phyloP scores from a whole-genome alignment of 805 yeast species.

The Spathaspora boniae region DNA sequence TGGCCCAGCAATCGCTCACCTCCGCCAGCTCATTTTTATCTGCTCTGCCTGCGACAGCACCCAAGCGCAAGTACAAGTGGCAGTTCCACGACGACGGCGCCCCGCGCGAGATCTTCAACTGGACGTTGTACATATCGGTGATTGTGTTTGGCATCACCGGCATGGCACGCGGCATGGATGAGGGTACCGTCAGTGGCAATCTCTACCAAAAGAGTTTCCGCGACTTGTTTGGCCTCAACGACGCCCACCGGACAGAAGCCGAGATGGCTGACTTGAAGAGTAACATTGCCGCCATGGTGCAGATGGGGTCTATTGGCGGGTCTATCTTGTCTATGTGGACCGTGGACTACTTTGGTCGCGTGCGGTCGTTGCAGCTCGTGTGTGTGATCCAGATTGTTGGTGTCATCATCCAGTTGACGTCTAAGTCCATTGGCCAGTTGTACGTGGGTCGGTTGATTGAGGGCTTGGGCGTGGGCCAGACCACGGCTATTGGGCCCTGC shows the following conservation, averaged over 20 bases:
- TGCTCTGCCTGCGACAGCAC: too few species aligned
- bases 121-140: slow-evolving; percentile 42
- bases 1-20: too few species aligned
- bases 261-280: slow-evolving; percentile 46
- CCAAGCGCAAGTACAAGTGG: slow-evolving; percentile 5
- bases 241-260: slow-evolving; percentile 27
- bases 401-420: slow-evolving; percentile 47
- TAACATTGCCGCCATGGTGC: slow-evolving; percentile 58
- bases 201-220: slow-evolving; percentile 43
- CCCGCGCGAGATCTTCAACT: slow-evolving; percentile 47
- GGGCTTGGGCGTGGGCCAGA: slow-evolving; percentile 56
- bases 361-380: slow-evolving; percentile 43
- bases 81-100: slow-evolving; percentile 22
- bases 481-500: slow-evolving; percentile 54
- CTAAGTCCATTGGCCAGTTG: slow-evolving; percentile 45
- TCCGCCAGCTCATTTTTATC: too few species aligned
- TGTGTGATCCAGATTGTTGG: slow-evolving; percentile 44
- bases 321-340: slow-evolving; percentile 45
- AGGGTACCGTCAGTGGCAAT: slow-evolving; percentile 47
- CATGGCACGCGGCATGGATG: slow-evolving; percentile 56
- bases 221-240: slow-evolving; percentile 41
- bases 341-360: slow-evolving; percentile 51
- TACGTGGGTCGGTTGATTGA: slow-evolving; percentile 55
- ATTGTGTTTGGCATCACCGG: slow-evolving; percentile 51
- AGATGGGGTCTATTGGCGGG: slow-evolving; percentile 54